These are phyloP conservation scores for Silene coronaria DNA, from an alignment of 179 eudicot species.

Conservation along the genomic window DNA sequence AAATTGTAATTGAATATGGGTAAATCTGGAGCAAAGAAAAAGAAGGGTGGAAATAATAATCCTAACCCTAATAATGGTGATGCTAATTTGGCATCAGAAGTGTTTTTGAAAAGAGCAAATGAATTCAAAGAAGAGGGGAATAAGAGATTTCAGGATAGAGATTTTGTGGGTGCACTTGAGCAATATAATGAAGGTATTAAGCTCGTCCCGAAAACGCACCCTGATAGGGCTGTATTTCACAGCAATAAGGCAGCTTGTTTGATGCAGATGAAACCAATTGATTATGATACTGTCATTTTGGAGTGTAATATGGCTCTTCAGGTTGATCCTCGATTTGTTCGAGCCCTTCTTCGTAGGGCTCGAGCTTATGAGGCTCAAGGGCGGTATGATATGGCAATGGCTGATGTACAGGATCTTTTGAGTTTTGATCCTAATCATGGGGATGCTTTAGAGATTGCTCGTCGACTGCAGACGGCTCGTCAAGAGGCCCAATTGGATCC, in stretches of 20 bases:
- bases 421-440: slow-evolving; percentile 65
- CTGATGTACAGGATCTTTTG: slow-evolving; percentile 59
- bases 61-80: slow-evolving; percentile 38
- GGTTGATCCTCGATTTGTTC: slow-evolving; percentile 62
- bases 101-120: slow-evolving; percentile 73
- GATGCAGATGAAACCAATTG: slow-evolving; percentile 94
- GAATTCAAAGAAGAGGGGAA: slow-evolving; percentile 91
- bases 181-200: slow-evolving; percentile 84
- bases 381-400: slow-evolving; percentile 69
- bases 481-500: slow-evolving; percentile 75
- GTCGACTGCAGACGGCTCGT: slow-evolving; percentile 49
- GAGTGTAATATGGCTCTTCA: slow-evolving; percentile 86
- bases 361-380: slow-evolving; percentile 77
- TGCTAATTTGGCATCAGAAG: slow-evolving; percentile 50
- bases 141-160: slow-evolving; percentile 63
- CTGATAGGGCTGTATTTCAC: slow-evolving; percentile 89
- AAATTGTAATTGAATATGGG: slow-evolving; percentile 45
- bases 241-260: slow-evolving; percentile 93
- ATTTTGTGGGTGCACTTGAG: slow-evolving; percentile 68
- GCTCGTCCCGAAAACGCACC: slow-evolving; percentile 67
- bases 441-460: slow-evolving; percentile 75
- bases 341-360: slow-evolving; percentile 84
- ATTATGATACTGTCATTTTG: slow-evolving; percentile 61
- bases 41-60: slow-evolving; percentile 47
- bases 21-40: slow-evolving; percentile 85